A percentile compares a stretch with the other conserved stretches of the same genome.
phyloP scores from a whole-genome alignment of 192 early-diverging fungal species.

The Linnemannia elongata region DNA sequence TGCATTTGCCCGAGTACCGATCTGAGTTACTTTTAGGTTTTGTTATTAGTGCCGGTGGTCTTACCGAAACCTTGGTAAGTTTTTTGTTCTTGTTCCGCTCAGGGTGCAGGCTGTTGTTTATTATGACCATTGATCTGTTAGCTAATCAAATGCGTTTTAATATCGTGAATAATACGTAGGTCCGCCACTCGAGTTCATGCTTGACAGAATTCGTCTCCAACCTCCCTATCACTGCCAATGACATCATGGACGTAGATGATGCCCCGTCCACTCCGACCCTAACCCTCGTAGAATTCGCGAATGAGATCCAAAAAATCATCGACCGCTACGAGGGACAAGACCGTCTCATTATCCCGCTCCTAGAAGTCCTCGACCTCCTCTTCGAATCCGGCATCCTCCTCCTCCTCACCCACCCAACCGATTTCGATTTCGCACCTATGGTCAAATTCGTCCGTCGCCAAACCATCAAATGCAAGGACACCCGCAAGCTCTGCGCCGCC shows the following conservation, averaged over 20 bases:
- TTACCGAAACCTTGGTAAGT: conserved; percentile 83
- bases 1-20: conserved; percentile 70
- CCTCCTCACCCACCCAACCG: conserved; percentile 36
- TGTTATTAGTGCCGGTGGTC: conserved; percentile 82
- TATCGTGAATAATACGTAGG: conserved; percentile 47
- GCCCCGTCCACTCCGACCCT: conserved; percentile 5
- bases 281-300: conserved; percentile 59
- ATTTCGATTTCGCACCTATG: conserved; percentile 44
- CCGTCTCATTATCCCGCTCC: conserved; percentile 74
- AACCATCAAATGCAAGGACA: conserved; percentile 60
- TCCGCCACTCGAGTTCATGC: conserved; percentile 74
- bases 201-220: conserved; percentile 70
- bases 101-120: not conserved
- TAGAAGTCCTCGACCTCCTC: conserved; percentile 78
- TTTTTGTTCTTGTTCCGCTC: not conserved
- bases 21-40: conserved; percentile 75
- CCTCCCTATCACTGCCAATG: conserved; percentile 50
- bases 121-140: not conserved
- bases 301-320: conserved; percentile 61
- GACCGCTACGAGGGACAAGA: conserved; percentile 65
- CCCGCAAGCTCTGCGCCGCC: conserved; percentile 73
- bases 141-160: not conserved
- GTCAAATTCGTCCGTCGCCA: conserved; percentile 31
- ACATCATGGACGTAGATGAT: conserved; percentile 14
- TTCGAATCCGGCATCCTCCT: conserved; percentile 65